phyloP scores from a whole-genome alignment of 306 rosid genomes.

The Rubus idaeus region DNA sequence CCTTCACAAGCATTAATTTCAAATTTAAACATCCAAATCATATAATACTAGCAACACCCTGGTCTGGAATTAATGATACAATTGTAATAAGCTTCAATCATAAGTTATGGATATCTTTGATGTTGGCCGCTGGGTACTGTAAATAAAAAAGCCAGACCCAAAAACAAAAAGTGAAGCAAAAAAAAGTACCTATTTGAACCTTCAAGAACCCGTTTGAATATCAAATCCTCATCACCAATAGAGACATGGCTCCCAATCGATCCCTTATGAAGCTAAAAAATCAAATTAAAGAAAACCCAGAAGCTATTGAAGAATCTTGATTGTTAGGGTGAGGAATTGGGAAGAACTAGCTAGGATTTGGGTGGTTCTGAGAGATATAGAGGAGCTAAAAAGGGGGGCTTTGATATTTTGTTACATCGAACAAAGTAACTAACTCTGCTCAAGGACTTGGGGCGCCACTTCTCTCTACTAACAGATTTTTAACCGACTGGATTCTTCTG shows the following conservation, averaged over 20 bases:
- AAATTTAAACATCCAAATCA: too few relatives aligned
- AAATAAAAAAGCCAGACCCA: too few relatives aligned
- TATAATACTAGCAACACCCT: too few relatives aligned
- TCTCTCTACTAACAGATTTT: conserved; percentile 4
- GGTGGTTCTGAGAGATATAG: conserved; percentile 20
- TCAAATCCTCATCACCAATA: background rate
- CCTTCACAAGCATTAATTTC: too few relatives aligned
- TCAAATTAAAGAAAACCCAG: background rate
- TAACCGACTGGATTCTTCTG: background rate
- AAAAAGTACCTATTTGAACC: conserved; percentile 27
- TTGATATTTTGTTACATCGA: conserved; percentile 16
- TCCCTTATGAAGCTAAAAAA: background rate
- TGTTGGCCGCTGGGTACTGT: conserved; percentile 4
- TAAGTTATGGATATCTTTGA: background rate
- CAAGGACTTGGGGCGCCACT: background rate
- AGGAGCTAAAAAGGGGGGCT: conserved; percentile 26
- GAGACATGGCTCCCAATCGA: background rate
- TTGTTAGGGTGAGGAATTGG: background rate
- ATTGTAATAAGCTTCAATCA: too few relatives aligned
- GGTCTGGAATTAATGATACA: too few relatives aligned
- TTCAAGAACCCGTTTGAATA: background rate
- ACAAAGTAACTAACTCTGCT: conserved; percentile 25
- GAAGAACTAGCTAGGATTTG: conserved; percentile 21
- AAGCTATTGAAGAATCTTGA: background rate
- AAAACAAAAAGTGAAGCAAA: background rate